A percentile compares a stretch with the other conserved stretches of the same genome.
phyloP scores from a whole-genome alignment of 257 asterid genomes.

The Haberlea rhodopensis region DNA sequence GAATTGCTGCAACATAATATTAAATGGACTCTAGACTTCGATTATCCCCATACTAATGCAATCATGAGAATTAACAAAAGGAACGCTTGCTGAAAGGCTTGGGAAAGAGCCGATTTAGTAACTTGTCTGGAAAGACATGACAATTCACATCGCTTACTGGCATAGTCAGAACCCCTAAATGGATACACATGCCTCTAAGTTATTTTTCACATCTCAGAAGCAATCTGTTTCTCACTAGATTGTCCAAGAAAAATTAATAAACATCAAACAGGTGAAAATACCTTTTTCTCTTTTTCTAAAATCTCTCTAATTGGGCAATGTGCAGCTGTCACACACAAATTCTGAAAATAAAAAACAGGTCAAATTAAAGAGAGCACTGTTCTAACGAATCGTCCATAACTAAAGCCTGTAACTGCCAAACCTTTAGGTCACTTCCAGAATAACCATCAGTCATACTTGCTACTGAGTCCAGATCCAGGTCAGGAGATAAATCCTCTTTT shows the following conservation, averaged over 20 bases:
- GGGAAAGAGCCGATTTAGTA: no score
- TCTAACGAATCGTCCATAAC: constrained; percentile 14
- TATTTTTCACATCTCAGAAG: neutral
- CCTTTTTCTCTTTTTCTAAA: constrained; percentile 85
- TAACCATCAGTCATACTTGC: constrained; percentile 91
- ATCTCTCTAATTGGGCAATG: constrained; percentile 89
- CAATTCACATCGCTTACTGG: constrained; percentile 3
- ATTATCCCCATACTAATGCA: neutral
- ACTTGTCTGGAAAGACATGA: neutral
- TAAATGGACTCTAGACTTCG: neutral
- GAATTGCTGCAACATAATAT: neutral
- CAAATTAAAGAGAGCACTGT: constrained; percentile 4
- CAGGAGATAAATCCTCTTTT: constrained; percentile 80
- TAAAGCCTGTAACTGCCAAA: constrained; percentile 26
- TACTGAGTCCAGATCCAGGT: constrained; percentile 68
- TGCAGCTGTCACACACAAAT: constrained; percentile 90
- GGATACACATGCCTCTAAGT: neutral
- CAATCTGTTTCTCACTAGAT: neutral
- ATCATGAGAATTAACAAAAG: neutral
- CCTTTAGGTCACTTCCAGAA: constrained; percentile 98
- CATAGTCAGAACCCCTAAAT: neutral
- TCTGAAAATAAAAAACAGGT: constrained; percentile 43
- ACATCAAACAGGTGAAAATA: constrained; percentile 20
- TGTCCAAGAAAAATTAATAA: neutral
- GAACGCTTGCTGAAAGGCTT: no score